Evolutionary conservation across 2,329 filamentous ascomycete species (phyloP).

Genomic region (Exutisphaerella laricina): DNA sequence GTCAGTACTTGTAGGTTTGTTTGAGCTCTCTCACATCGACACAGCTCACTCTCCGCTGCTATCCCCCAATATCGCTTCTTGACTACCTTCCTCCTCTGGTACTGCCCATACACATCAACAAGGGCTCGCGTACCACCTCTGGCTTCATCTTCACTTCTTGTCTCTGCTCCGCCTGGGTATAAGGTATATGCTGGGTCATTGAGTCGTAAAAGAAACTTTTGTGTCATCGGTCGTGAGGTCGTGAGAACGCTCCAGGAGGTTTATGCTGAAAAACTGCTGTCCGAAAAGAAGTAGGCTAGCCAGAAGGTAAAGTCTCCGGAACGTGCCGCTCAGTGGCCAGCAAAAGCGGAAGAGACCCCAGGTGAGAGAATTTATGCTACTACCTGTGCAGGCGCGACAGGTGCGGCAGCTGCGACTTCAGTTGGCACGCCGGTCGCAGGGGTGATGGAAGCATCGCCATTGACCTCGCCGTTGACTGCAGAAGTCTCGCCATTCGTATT

Average conservation of each 20-base stretch:
- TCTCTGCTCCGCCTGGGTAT: conserved; percentile 23
- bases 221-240: conserved; percentile 26
- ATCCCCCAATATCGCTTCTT: conserved; percentile 20
- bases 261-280: conserved; percentile 16
- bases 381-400: conserved; percentile 40
- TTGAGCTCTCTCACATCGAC: conserved; percentile 18
- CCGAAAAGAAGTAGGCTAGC: conserved; percentile 16
- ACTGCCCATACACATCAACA: conserved; percentile 21
- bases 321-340: conserved; percentile 19
- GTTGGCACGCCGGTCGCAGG: conserved; percentile 34
- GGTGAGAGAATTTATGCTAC: conserved; percentile 36
- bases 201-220: conserved; percentile 29
- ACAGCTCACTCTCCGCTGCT: conserved; percentile 20
- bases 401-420: conserved; percentile 35
- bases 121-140: conserved; percentile 16
- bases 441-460: conserved; percentile 30
- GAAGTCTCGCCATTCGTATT: conserved; percentile 28
- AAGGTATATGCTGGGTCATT: conserved; percentile 29
- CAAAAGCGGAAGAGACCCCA: conserved; percentile 7
- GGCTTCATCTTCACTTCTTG: conserved; percentile 20
- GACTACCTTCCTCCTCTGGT: conserved; percentile 20
- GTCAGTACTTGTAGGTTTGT: conserved; percentile 1
- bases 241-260: conserved; percentile 23
- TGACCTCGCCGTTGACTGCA: conserved; percentile 28
- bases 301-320: conserved; percentile 21